Evolutionary conservation across 352 stramenopile species (phyloP), one percentile per base, ranked within the genome.

Genomic region (Globisporangium yorkense): DNA sequence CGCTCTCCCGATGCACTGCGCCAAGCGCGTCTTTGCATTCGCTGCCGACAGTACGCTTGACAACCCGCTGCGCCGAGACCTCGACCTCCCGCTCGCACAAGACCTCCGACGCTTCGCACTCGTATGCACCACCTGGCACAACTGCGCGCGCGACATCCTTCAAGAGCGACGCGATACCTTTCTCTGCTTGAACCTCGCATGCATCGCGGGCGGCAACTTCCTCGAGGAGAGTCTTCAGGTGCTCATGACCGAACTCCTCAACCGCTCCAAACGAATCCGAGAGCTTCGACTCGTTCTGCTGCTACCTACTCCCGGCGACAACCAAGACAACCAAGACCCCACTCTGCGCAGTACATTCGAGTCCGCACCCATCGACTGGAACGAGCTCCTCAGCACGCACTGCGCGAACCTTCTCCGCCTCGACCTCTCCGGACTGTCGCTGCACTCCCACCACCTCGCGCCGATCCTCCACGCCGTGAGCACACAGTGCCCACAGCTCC

Each of bases 1-100:
- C 20, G 43, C 9, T 2, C 43, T 63, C 21, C 49, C 50, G 16
- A 27, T 47, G 5, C 40, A 48, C 8, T 56, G 47, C 46, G 18
- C 54, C 41, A 51, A 63, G 43, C 50, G 47, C 21, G 54, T 63
- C 27, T 53, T 57, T 27, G 20, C 33, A 21, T 63, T 44, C 35
- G 51, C 57, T 3, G 33, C 29, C 21, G 56, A 62, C n/a, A 3
- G 7, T 12, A 40, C 31, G 4, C 6, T 37, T 18, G 44, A 49
- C 27, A 63, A 54, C 43, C 13, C 56, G 15, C n/a, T 53, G 10
- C 27, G 31, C 4, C 49, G 33, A 7, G 57, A 63, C 1, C 27
- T 51, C 7, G 24, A 51, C 18, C 40, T 63, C 39, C 40, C 57
- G 2, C 2, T 15, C 5, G 37, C 20, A 8, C 6, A 5, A 1